Percentiles rank a stretch among this genome's conserved stretches.
These are phyloP conservation scores for Handroanthus guayacan DNA, from an alignment of 257 asterid genomes.

Conservation along the genomic window DNA sequence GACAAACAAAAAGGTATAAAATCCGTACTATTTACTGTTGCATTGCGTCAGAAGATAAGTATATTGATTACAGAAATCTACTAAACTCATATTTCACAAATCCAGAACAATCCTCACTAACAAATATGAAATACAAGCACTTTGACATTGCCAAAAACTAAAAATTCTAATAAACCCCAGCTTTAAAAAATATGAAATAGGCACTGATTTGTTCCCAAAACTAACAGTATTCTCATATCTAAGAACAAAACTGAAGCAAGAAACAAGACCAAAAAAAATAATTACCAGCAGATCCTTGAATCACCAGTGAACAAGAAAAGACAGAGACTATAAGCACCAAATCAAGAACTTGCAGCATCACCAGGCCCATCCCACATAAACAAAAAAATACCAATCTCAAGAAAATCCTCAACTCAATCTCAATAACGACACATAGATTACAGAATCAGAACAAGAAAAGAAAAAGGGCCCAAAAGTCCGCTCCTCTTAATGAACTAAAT, in stretches of 20 bases:
- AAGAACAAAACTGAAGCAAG: constrained; percentile 24
- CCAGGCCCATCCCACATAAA: constrained; percentile 62
- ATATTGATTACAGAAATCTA: constrained; percentile 27
- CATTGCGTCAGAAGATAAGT: constrained; percentile 37
- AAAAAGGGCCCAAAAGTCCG: constrained; percentile 32
- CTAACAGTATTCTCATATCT: constrained; percentile 22
- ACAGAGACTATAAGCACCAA: constrained; percentile 55
- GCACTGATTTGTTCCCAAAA: constrained; percentile 2
- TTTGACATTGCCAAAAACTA: constrained; percentile 30
- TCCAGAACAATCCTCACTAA: constrained; percentile 28
- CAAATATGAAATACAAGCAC: constrained; percentile 18
- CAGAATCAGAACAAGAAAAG: constrained; percentile 38
- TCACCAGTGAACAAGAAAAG: constrained; percentile 55
- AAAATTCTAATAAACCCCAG: constrained; percentile 15
- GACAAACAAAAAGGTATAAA: neutral
- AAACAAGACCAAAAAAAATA: constrained; percentile 31
- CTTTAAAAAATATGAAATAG: constrained; percentile 16
- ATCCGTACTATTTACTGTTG: constrained; percentile 20
- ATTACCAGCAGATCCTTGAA: constrained; percentile 79
- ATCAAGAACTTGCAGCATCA: constrained; percentile 55
- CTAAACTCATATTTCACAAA: constrained; percentile 29
- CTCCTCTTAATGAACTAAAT: constrained; percentile 33
- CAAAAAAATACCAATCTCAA: constrained; percentile 34
- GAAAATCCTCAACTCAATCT: neutral
- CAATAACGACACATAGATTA: neutral